Evolutionary conservation across 768 basidiomycete genomes (phyloP).

Genomic region (Clitopilus passeckerianus): DNA sequence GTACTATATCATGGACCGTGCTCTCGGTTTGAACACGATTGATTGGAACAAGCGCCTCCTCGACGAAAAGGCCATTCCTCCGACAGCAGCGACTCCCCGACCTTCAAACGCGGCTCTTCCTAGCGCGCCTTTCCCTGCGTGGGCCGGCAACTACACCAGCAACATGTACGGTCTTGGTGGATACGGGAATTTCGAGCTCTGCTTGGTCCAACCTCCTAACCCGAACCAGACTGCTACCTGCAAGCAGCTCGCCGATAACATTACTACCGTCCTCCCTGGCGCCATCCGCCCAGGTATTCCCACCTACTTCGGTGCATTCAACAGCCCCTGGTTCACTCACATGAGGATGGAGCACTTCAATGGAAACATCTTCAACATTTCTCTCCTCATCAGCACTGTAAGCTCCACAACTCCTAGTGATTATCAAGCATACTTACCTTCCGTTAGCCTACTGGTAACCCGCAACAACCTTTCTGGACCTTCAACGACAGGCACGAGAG

Average conservation of each 20-base stretch:
- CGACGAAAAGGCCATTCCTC: neutral
- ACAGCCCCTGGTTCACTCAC: conserved; percentile 11
- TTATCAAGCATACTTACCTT: neutral
- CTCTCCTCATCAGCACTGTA: conserved; percentile 10
- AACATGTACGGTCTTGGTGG: conserved; percentile 9
- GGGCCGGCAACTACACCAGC: conserved; percentile 13
- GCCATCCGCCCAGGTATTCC: conserved; percentile 8
- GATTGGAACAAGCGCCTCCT: conserved; percentile 20
- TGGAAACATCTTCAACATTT: conserved; percentile 14
- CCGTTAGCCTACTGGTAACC: conserved; percentile 13
- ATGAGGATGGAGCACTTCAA: conserved; percentile 14
- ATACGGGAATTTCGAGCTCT: conserved; percentile 2
- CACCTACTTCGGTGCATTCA: conserved; percentile 9
- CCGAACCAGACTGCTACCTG: conserved; percentile 3
- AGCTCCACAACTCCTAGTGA: neutral
- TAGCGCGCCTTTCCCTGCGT: conserved; percentile 4
- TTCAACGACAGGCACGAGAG: neutral
- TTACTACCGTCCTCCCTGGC: conserved; percentile 9
- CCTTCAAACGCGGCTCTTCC: conserved; percentile 10
- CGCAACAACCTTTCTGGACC: conserved; percentile 12
- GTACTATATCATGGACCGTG: conserved; percentile 18
- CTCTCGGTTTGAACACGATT: conserved; percentile 13
- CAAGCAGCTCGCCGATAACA: conserved; percentile 4
- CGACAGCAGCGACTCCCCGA: conserved; percentile 5
- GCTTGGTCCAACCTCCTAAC: neutral